Percentiles rank a stretch among this genome's conserved stretches.
Evolutionary conservation across 2,329 filamentous ascomycete genomes (phyloP).

Genomic region (Phialophora tarda): DNA sequence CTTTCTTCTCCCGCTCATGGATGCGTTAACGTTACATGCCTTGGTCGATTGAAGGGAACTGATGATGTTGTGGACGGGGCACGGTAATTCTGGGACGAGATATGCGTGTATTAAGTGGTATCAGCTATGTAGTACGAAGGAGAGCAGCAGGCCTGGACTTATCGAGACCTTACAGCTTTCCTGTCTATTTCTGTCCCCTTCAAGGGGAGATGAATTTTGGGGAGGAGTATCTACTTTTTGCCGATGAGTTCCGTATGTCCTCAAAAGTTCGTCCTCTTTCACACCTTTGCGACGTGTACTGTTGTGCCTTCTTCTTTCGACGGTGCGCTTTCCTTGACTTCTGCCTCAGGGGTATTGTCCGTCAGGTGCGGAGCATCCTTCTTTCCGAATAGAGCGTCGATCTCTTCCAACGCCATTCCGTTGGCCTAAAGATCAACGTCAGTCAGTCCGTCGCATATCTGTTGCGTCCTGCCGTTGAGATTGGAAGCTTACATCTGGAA

Average conservation of each 20-base stretch:
- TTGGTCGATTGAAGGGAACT: too few species aligned
- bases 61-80: too few species aligned
- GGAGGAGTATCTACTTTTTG: neutral
- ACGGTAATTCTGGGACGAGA: too few species aligned
- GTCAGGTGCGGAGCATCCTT: neutral
- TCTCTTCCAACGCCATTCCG: conserved; percentile 12
- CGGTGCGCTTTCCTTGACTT: neutral
- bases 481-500: conserved; percentile 40
- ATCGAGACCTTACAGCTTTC: too few species aligned
- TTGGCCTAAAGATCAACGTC: neutral
- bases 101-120: too few species aligned
- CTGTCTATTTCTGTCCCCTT: too few species aligned
- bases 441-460: neutral
- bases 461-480: neutral
- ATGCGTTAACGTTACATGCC: too few species aligned
- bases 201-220: neutral
- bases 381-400: conserved; percentile 12
- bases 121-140: too few species aligned
- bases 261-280: neutral
- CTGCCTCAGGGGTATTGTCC: neutral
- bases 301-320: neutral
- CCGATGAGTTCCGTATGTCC: neutral
- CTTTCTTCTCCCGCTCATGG: too few species aligned
- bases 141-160: too few species aligned
- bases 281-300: neutral